Percentiles rank a stretch among this genome's conserved stretches.
Evolutionary conservation across 2,329 filamentous ascomycete genomes (phyloP).

Genomic region (Fusarium palustre): DNA sequence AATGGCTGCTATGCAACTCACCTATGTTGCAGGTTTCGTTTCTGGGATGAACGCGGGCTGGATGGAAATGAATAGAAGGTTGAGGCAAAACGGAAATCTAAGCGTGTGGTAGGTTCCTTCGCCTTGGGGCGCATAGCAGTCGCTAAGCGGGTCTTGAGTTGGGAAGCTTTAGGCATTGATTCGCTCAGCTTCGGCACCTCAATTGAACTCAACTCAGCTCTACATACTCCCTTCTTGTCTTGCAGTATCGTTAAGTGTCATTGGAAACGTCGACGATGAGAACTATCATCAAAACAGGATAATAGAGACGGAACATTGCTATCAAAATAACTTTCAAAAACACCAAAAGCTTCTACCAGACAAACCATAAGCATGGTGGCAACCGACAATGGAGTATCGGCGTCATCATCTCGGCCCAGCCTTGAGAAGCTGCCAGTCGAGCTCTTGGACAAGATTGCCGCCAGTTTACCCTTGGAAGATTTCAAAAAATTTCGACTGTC

Average conservation of each 20-base stretch:
- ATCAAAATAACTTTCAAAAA: neutral
- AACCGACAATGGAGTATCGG: neutral
- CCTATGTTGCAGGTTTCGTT: neutral
- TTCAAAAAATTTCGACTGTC: slow-evolving; percentile 56
- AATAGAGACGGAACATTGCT: neutral
- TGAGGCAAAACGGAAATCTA: slow-evolving; percentile 5
- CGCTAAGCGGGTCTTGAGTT: slow-evolving; percentile 1
- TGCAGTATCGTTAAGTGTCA: neutral
- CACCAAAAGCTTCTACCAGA: neutral
- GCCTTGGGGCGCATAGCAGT: slow-evolving; percentile 12
- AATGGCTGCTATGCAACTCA: neutral
- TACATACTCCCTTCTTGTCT: neutral
- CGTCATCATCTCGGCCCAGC: slow-evolving; percentile 14
- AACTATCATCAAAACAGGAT: neutral
- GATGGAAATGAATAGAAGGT: slow-evolving; percentile 13
- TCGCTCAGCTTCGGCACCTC: neutral
- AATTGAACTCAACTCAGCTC: neutral
- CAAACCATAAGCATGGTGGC: slow-evolving; percentile 4
- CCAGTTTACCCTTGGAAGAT: slow-evolving; percentile 54
- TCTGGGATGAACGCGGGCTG: neutral
- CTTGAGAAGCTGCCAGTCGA: slow-evolving; percentile 51
- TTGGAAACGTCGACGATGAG: neutral
- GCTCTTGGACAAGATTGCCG: slow-evolving; percentile 58
- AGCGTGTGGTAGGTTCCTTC: slow-evolving; percentile 10
- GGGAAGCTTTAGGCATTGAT: neutral